Evolutionary conservation across 768 basidiomycete genomes (phyloP).

Genomic region (Trametes elegans): DNA sequence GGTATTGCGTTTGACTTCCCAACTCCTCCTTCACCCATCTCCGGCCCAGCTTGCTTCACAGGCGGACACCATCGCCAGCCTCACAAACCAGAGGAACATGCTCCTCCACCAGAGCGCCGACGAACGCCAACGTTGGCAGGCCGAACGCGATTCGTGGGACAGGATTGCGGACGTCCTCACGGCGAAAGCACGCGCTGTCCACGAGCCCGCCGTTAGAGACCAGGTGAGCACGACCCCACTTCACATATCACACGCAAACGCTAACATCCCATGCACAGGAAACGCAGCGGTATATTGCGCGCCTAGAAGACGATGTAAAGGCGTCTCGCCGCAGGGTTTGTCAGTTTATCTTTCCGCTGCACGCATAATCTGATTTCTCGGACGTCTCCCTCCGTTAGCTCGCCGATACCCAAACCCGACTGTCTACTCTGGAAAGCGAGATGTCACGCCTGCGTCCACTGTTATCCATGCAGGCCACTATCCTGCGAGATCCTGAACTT

Average conservation of each 20-base stretch:
- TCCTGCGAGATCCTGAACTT: slow-evolving; percentile 20
- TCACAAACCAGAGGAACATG: slow-evolving; percentile 59
- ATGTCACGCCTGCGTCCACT: slow-evolving; percentile 64
- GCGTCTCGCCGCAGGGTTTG: slow-evolving; percentile 58
- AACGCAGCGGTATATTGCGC: slow-evolving; percentile 46
- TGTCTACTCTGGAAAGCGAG: slow-evolving; percentile 60
- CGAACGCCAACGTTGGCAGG: slow-evolving; percentile 58
- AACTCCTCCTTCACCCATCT: slow-evolving; percentile 18
- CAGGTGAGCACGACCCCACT: no score
- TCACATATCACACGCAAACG: no score
- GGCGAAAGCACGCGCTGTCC: slow-evolving; percentile 42
- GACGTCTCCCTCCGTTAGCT: slow-evolving; percentile 54
- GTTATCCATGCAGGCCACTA: slow-evolving; percentile 58
- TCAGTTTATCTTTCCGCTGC: background rate
- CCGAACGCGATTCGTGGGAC: slow-evolving; percentile 63
- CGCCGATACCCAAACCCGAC: slow-evolving; percentile 51
- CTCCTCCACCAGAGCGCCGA: slow-evolving; percentile 51
- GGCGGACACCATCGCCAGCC: slow-evolving; percentile 56
- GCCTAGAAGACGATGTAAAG: slow-evolving; percentile 60
- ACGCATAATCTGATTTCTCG: background rate
- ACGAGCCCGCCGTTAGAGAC: slow-evolving; percentile 20
- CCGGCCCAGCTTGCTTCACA: slow-evolving; percentile 51
- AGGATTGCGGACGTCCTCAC: slow-evolving; percentile 68
- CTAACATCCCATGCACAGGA: slow-evolving; percentile 42
- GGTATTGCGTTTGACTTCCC: slow-evolving; percentile 20